These are phyloP conservation scores for Pythium utonaiense DNA, from an alignment of 352 stramenopile species.

Conservation along the genomic window DNA sequence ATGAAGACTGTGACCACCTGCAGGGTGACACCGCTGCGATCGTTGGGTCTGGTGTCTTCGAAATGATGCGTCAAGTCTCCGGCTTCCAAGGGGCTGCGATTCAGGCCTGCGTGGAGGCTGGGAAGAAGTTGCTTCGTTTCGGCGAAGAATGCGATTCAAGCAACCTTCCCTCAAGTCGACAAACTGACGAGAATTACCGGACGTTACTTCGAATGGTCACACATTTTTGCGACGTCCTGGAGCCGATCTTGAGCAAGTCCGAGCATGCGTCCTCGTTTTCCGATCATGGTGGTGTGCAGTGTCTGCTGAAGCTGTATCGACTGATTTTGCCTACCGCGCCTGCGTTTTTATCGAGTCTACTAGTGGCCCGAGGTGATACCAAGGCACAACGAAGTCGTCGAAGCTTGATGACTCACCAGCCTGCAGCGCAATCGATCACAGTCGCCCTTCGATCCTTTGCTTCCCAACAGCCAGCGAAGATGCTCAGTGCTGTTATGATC, in stretches of 20 bases:
- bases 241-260: conserved; percentile 93
- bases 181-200: conserved; percentile 19
- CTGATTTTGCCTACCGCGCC: conserved; percentile 83
- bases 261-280: conserved; percentile 92
- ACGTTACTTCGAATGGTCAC: conserved; percentile 61
- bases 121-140: conserved; percentile 89
- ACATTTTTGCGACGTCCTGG: conserved; percentile 91
- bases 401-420: conserved; percentile 71
- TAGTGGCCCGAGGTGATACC: conserved; percentile 15
- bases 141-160: conserved; percentile 28
- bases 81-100: conserved; percentile 85
- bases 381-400: background rate
- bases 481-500: conserved; percentile 63
- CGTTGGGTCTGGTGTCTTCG: conserved; percentile 92
- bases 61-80: conserved; percentile 95
- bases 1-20: conserved; percentile 85
- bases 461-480: conserved; percentile 81
- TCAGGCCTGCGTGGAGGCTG: conserved; percentile 82
- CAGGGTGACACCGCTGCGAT: conserved; percentile 92
- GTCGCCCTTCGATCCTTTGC: conserved; percentile 87
- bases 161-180: background rate
- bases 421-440: conserved; percentile 86
- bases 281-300: conserved; percentile 84
- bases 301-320: conserved; percentile 88
- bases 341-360: conserved; percentile 67